Conservation (phyloP, 306 rosid genomes). For the Vigna mungo region DNA sequence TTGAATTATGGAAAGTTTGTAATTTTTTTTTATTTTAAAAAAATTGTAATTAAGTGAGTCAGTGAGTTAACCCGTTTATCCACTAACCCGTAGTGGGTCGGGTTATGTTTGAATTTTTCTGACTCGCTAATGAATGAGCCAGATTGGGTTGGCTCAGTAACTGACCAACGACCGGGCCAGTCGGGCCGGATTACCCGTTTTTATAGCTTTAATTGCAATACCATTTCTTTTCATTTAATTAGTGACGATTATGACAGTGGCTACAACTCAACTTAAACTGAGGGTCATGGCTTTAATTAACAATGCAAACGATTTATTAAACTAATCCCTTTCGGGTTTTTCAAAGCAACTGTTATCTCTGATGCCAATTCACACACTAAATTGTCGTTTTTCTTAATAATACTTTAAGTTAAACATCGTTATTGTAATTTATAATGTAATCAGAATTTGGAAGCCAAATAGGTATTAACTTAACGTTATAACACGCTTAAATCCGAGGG, state of each 20-base stretch:
- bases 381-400: conserved; percentile 36
- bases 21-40: too few relatives aligned
- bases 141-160: too few relatives aligned
- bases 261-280: conserved; percentile 3
- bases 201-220: too few relatives aligned
- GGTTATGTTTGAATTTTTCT: too few relatives aligned
- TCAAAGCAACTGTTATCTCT: conserved; percentile 22
- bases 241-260: conserved; percentile 20
- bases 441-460: conserved; percentile 51
- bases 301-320: conserved; percentile 42
- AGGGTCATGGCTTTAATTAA: conserved; percentile 26
- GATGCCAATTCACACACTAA: conserved; percentile 22
- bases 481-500: conserved; percentile 48
- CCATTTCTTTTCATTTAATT: too few relatives aligned
- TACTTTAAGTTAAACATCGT: conserved; percentile 20
- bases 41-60: too few relatives aligned
- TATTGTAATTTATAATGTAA: conserved; percentile 54
- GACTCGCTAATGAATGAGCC: too few relatives aligned
- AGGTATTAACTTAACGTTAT: conserved; percentile 39
- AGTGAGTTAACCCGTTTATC: too few relatives aligned
- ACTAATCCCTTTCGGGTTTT: conserved; percentile 28
- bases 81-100: too few relatives aligned
- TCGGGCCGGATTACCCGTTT: too few relatives aligned
- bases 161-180: too few relatives aligned
- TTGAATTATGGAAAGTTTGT: too few relatives aligned